phyloP scores from a whole-genome alignment of 495 filamentous ascomycete genomes.

The Letharia columbiana region DNA sequence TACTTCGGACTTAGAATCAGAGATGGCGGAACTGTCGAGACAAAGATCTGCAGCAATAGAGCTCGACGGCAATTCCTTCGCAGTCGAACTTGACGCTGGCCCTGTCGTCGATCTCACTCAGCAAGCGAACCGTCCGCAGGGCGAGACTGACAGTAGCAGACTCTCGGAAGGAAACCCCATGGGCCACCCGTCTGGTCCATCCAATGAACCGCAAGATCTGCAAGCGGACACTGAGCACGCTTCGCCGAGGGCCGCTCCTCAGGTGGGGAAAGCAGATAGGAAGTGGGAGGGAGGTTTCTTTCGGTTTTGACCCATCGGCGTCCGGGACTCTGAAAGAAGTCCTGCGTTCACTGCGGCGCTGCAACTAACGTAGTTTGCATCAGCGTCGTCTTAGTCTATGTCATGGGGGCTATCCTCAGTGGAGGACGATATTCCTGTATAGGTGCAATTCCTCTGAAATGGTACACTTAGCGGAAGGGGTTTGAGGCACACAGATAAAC shows the following conservation, averaged over 20 bases:
- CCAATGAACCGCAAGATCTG: background rate
- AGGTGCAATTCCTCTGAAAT: background rate
- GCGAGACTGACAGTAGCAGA: background rate
- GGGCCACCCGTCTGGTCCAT: background rate
- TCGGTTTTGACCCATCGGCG: background rate
- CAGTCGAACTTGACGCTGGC: background rate
- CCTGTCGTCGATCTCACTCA: background rate
- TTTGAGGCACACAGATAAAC: background rate
- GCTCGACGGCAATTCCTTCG: background rate
- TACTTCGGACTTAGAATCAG: background rate
- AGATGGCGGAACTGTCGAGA: conserved; percentile 1
- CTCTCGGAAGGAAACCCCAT: background rate
- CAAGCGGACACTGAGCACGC: background rate
- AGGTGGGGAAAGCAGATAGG: background rate
- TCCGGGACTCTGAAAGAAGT: too few relatives aligned
- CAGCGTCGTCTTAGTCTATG: too few relatives aligned
- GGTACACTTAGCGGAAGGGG: background rate
- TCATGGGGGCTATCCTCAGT: too few relatives aligned
- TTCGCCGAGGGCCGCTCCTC: background rate
- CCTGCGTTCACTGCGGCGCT: too few relatives aligned
- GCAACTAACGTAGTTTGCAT: too few relatives aligned
- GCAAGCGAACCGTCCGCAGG: too few relatives aligned
- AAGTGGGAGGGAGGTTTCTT: background rate
- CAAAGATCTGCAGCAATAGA: background rate
- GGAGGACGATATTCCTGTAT: background rate